Conservation (phyloP, 192 early-diverging fungal species). For the Kickxella alabastrina region DNA sequence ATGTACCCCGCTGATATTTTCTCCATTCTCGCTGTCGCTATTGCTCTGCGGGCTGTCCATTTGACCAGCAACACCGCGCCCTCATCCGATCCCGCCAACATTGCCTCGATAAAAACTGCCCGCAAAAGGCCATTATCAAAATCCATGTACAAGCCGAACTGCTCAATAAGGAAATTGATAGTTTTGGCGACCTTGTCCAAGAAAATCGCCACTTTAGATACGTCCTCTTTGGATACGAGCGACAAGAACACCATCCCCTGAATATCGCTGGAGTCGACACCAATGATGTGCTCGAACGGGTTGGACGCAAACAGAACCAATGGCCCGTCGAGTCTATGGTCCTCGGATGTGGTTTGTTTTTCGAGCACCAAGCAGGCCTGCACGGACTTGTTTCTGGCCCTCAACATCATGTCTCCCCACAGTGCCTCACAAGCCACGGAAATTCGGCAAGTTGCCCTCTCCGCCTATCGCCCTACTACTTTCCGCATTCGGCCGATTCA, state of each 20-base stretch:
- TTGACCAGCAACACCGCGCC: constrained; percentile 3
- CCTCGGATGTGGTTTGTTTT: not conserved
- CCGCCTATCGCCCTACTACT: not conserved
- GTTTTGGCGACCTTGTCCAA: not conserved
- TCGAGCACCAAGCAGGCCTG: constrained; percentile 4
- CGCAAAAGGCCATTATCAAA: not conserved
- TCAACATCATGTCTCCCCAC: too few species aligned
- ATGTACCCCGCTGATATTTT: constrained; percentile 3
- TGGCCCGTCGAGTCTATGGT: not conserved
- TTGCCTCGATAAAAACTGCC: not conserved
- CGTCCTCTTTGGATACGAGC: not conserved
- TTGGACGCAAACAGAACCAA: not conserved
- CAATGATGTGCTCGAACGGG: not conserved
- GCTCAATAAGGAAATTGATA: not conserved
- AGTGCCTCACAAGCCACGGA: not conserved
- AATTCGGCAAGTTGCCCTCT: not conserved
- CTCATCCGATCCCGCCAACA: not conserved
- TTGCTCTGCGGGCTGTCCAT: not conserved
- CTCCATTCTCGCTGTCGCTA: not conserved
- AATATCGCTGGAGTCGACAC: constrained; percentile 1
- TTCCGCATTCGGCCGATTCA: not conserved
- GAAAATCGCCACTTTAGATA: not conserved
- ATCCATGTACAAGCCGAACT: not conserved
- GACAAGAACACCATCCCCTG: constrained; percentile 5
- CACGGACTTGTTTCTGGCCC: not conserved